phyloP scores from a whole-genome alignment of 176 grass and related monocot genomes.

The Hsuehochloa calcarea region DNA sequence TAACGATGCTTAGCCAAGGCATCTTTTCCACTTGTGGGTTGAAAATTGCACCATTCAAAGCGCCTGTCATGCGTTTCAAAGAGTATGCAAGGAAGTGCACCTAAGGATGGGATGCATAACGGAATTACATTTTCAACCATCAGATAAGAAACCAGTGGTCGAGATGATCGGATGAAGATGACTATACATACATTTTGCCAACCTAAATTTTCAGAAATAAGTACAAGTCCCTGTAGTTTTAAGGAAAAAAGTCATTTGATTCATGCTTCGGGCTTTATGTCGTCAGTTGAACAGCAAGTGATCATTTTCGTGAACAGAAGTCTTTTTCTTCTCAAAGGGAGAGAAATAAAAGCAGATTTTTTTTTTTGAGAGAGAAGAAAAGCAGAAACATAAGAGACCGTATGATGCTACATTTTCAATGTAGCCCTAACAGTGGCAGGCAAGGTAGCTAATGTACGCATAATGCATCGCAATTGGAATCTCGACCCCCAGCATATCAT shows the following conservation, averaged over 20 bases:
- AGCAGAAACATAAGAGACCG: constrained; percentile 13
- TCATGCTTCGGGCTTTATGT: constrained; percentile 14
- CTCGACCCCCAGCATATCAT: constrained; percentile 34
- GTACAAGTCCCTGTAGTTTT: background rate
- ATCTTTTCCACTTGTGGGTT: background rate
- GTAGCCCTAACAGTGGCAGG: constrained; percentile 19
- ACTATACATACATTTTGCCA: too few species aligned
- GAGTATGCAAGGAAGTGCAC: too few species aligned
- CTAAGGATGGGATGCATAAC: too few species aligned
- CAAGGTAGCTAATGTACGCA: background rate
- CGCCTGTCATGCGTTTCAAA: background rate
- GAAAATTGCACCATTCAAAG: background rate
- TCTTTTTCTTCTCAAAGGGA: constrained; percentile 15
- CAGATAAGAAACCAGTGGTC: background rate
- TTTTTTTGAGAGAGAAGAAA: background rate
- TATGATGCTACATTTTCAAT: constrained; percentile 23
- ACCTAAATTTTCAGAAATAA: too few species aligned
- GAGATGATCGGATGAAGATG: too few species aligned
- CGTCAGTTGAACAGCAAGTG: background rate
- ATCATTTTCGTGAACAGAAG: constrained; percentile 17
- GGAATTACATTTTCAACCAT: background rate
- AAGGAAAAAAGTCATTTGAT: background rate
- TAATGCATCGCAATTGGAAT: constrained; percentile 11
- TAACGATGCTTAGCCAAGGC: too few species aligned
- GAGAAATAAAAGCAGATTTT: constrained; percentile 10